phyloP scores from a whole-genome alignment of 1,284 basidiomycete species.

The Leccinum solheimii region DNA sequence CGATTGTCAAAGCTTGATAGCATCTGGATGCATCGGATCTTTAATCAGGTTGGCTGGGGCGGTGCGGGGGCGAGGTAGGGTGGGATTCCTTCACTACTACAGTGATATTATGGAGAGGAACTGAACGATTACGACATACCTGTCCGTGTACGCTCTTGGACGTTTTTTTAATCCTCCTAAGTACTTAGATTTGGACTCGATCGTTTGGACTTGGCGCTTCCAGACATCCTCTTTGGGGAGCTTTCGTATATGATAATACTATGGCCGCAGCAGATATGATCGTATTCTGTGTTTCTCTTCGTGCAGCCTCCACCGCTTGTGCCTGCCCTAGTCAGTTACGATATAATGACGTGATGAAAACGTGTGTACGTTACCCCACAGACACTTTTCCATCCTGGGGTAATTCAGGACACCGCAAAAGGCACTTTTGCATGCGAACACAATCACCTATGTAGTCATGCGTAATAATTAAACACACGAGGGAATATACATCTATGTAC shows the following conservation, averaged over 20 bases:
- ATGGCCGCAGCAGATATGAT: slow-evolving; percentile 4
- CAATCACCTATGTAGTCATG: background rate
- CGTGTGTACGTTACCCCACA: slow-evolving; percentile 10
- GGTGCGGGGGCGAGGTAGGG: background rate
- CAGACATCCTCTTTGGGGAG: slow-evolving; percentile 11
- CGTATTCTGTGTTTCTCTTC: slow-evolving; percentile 17
- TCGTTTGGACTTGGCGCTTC: slow-evolving; percentile 21
- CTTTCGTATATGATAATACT: slow-evolving; percentile 24
- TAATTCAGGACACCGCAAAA: slow-evolving; percentile 9
- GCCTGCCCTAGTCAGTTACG: slow-evolving; percentile 19
- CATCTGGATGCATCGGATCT: slow-evolving; percentile 9
- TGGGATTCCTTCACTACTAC: slow-evolving; percentile 3
- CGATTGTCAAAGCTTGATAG: slow-evolving; percentile 28
- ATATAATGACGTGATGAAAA: slow-evolving; percentile 32
- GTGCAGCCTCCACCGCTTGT: slow-evolving; percentile 1
- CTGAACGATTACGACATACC: slow-evolving; percentile 24
- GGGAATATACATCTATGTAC: slow-evolving; percentile 19
- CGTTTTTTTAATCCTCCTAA: slow-evolving; percentile 20
- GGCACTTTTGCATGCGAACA: background rate
- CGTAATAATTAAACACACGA: slow-evolving; percentile 19
- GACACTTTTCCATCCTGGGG: background rate
- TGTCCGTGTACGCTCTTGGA: slow-evolving; percentile 24
- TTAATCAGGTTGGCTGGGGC: background rate
- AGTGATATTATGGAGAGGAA: slow-evolving; percentile 9
- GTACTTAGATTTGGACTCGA: slow-evolving; percentile 30